Conservation (phyloP, 2,329 filamentous ascomycete species). For the Apiospora kogelbergensis region DNA sequence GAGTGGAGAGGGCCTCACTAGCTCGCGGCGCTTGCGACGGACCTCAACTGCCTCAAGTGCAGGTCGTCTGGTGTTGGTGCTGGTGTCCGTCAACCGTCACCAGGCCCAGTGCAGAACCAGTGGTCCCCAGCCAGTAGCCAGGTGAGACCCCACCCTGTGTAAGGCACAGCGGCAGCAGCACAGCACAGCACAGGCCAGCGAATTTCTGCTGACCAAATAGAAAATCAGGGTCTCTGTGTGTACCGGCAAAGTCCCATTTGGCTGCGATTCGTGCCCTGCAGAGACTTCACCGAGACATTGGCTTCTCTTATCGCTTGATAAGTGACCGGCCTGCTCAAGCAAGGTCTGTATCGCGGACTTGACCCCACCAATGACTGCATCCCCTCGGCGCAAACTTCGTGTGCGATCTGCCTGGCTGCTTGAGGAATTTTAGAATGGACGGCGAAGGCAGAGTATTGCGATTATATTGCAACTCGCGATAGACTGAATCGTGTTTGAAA, state of each 20-base stretch:
- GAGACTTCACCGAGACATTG: slow-evolving; percentile 1
- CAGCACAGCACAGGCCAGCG: neutral
- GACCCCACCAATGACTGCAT: slow-evolving; percentile 8
- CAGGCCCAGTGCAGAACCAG: neutral
- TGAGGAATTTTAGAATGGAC: neutral
- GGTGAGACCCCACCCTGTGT: neutral
- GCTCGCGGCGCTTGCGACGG: slow-evolving; percentile 4
- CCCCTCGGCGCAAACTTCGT: neutral
- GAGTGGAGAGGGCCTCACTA: neutral
- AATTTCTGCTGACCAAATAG: neutral
- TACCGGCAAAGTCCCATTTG: neutral
- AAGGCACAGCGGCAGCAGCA: neutral
- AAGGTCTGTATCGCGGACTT: neutral
- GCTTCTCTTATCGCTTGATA: neutral
- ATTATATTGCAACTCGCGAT: neutral
- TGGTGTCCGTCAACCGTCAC: neutral
- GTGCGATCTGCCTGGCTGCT: neutral
- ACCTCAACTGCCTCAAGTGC: neutral
- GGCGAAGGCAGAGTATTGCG: neutral
- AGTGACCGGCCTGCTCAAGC: neutral
- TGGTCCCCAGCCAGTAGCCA: neutral
- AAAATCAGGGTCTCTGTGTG: neutral
- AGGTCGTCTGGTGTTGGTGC: neutral
- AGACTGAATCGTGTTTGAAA: neutral
- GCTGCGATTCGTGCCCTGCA: neutral